A percentile compares a stretch with the other conserved stretches of the same genome.
These are phyloP conservation scores for Monosporascus sp. DNA, from an alignment of 2,329 filamentous ascomycete genomes.

Conservation along the genomic window DNA sequence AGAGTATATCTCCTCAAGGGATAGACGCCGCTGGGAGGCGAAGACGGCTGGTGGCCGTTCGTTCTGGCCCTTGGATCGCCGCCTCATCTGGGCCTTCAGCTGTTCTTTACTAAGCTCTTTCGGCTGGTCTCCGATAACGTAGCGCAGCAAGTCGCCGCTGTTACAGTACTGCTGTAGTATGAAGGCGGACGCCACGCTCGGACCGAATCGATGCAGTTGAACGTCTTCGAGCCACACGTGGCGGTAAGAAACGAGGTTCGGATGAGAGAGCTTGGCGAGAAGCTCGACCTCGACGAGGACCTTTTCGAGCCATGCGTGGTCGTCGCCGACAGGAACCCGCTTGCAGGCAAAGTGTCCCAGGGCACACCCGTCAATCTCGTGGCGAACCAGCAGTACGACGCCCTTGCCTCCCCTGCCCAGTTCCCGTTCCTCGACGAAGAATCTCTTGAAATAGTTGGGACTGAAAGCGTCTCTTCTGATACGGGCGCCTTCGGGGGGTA, in stretches of 20 bases:
- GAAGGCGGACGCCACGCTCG: constrained; percentile 89
- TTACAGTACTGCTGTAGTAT: constrained; percentile 99
- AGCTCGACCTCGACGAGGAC: constrained; percentile 89
- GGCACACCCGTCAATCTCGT: constrained; percentile 82
- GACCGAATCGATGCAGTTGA: constrained; percentile 77
- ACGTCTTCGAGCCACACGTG: constrained; percentile 96
- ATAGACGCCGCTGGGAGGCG: constrained; percentile 38
- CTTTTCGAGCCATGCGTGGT: constrained; percentile 93
- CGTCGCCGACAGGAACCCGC: constrained; percentile 88
- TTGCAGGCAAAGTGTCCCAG: constrained; percentile 95
- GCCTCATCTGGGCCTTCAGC: constrained; percentile 79
- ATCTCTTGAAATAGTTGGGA: constrained; percentile 85
- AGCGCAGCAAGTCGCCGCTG: constrained; percentile 80
- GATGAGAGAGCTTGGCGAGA: constrained; percentile 84
- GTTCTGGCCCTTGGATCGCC: constrained; percentile 71
- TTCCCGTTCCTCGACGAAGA: constrained; percentile 85
- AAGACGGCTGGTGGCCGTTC: constrained; percentile 54
- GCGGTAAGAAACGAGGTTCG: constrained; percentile 92
- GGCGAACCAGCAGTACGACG: constrained; percentile 88
- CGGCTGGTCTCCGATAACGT: constrained; percentile 66
- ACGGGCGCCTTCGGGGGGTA: constrained; percentile 53
- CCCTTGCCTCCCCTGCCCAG: constrained; percentile 90
- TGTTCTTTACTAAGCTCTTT: constrained; percentile 70
- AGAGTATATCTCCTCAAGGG: constrained; percentile 91
- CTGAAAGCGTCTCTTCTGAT: constrained; percentile 87